Conservation (phyloP, 2,329 filamentous ascomycete genomes). For the Apiospora sp. region DNA sequence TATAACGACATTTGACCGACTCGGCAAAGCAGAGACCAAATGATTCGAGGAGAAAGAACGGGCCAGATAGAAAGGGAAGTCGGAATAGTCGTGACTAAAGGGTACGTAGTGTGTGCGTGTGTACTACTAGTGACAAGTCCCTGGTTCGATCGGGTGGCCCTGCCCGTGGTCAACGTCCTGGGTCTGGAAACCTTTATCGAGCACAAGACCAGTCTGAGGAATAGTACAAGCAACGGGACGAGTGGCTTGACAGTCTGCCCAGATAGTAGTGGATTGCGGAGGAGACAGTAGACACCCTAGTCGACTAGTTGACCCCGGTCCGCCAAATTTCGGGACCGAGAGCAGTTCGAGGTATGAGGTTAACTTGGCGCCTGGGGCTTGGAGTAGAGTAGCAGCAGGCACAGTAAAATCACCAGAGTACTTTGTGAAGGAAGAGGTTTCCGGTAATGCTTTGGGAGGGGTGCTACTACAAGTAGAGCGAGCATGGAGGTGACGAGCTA, state of each 20-base stretch:
- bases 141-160: slow-evolving; percentile 12
- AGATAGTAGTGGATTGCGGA: slow-evolving; percentile 22
- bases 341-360: slow-evolving; percentile 14
- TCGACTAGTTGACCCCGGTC: slow-evolving; percentile 17
- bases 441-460: not conserved
- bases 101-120: slow-evolving; percentile 3
- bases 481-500: slow-evolving; percentile 16
- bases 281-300: slow-evolving; percentile 17
- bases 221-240: slow-evolving; percentile 5
- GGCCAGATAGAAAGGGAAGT: slow-evolving; percentile 24
- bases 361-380: slow-evolving; percentile 4
- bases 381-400: not conserved
- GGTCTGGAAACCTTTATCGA: slow-evolving; percentile 2
- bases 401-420: not conserved
- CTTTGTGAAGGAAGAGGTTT: not conserved
- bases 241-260: slow-evolving; percentile 21
- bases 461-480: not conserved
- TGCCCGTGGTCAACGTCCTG: slow-evolving; percentile 2
- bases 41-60: slow-evolving; percentile 29
- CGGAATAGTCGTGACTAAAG: slow-evolving; percentile 24
- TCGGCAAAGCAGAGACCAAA: slow-evolving; percentile 22
- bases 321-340: slow-evolving; percentile 21
- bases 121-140: not conserved
- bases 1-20: slow-evolving; percentile 27
- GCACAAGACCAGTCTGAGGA: not conserved